Evolutionary conservation across 2,329 filamentous ascomycete genomes (phyloP).

Genomic region (Pezizomycotina sp.): DNA sequence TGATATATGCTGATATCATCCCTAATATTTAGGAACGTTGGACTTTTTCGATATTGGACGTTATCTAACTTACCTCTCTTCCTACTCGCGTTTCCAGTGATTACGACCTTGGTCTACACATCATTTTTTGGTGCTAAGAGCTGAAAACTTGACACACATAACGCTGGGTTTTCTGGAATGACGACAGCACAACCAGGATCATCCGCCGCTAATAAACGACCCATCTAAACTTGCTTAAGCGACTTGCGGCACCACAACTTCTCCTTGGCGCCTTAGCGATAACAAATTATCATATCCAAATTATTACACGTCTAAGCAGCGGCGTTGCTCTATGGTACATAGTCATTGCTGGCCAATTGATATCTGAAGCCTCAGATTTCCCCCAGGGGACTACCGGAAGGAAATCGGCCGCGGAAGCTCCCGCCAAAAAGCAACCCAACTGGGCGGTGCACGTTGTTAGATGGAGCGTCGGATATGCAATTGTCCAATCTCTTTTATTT

Average conservation of each 20-base stretch:
- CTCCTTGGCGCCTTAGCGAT: constrained; percentile 54
- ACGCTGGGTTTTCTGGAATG: constrained; percentile 9
- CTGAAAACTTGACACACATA: background rate
- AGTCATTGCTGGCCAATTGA: constrained; percentile 50
- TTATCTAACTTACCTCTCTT: constrained; percentile 74
- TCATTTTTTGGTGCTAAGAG: constrained; percentile 5
- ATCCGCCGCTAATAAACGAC: background rate
- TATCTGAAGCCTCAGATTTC: constrained; percentile 20
- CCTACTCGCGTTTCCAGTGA: constrained; percentile 61
- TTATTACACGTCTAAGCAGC: constrained; percentile 75
- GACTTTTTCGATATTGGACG: constrained; percentile 83
- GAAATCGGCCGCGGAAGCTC: constrained; percentile 26
- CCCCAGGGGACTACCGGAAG: constrained; percentile 27
- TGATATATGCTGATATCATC: constrained; percentile 21
- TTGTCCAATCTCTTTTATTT: constrained; percentile 70
- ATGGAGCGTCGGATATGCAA: constrained; percentile 64
- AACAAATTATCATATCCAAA: constrained; percentile 80
- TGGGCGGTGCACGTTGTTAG: constrained; percentile 35
- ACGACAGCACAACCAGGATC: background rate
- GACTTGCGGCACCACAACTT: constrained; percentile 56
- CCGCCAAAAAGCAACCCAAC: no score
- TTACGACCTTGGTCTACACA: constrained; percentile 43
- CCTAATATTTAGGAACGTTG: constrained; percentile 58
- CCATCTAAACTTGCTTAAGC: constrained; percentile 29
- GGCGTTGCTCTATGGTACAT: constrained; percentile 75